Percentiles rank a stretch among this genome's conserved stretches.
Evolutionary conservation across 768 basidiomycete species (phyloP).

Genomic region (Lyophyllum decastes): DNA sequence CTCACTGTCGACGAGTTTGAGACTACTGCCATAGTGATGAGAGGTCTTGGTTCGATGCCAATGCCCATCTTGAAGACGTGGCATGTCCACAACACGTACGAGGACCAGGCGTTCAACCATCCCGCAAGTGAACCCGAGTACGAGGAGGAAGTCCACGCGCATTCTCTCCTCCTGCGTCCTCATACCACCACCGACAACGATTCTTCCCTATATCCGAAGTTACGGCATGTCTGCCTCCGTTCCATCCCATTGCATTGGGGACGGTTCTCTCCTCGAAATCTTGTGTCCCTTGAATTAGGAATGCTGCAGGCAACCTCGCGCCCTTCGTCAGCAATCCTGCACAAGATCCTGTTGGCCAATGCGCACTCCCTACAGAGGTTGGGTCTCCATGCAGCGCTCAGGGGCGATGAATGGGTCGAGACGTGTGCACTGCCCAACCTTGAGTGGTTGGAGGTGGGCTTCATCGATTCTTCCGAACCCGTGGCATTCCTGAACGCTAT

Average conservation of each 20-base stretch:
- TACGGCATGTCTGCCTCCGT: background rate
- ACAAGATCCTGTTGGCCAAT: conserved; percentile 3
- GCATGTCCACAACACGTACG: background rate
- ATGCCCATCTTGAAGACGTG: conserved; percentile 1
- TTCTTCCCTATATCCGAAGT: background rate
- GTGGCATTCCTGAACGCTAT: background rate
- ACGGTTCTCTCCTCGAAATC: conserved; percentile 3
- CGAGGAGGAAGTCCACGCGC: background rate
- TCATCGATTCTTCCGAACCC: background rate
- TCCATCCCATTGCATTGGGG: conserved; percentile 7
- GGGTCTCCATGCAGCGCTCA: background rate
- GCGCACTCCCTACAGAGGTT: conserved; percentile 9
- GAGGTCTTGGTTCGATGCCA: background rate
- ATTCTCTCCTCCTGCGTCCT: background rate
- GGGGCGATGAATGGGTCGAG: too few relatives aligned
- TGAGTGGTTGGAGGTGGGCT: conserved; percentile 1
- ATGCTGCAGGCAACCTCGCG: background rate
- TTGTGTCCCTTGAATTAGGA: conserved; percentile 2
- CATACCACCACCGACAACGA: background rate
- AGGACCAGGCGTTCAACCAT: background rate
- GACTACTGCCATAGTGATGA: background rate
- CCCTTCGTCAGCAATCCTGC: background rate
- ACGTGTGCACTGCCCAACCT: background rate
- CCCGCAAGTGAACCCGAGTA: background rate
- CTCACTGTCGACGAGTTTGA: conserved; percentile 6